A percentile compares a stretch with the other conserved stretches of the same genome.
These are phyloP conservation scores for Aspergillus nanangensis DNA, from an alignment of 495 filamentous ascomycete genomes.

Conservation along the genomic window DNA sequence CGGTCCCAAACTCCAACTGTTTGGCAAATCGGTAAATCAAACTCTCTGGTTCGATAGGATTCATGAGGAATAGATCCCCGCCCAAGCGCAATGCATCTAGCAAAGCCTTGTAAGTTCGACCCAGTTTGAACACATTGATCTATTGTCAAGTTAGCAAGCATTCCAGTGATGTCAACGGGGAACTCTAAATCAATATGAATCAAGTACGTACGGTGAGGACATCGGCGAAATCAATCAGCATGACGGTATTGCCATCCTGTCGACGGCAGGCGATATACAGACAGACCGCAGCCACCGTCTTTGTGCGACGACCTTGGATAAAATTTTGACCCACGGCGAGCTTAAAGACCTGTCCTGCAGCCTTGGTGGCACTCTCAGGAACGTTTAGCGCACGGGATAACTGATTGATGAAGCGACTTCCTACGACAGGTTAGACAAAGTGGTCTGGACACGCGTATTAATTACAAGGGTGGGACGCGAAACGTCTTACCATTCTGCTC, in stretches of 20 bases:
- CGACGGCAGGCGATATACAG: slow-evolving; percentile 81
- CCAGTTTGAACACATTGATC: slow-evolving; percentile 89
- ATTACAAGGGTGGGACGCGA: no score
- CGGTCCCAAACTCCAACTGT: slow-evolving; percentile 79
- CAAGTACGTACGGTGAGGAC: slow-evolving; percentile 52
- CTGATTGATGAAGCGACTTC: slow-evolving; percentile 47
- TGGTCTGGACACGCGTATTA: no score
- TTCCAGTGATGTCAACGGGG: background rate
- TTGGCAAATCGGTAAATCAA: slow-evolving; percentile 85
- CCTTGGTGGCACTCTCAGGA: slow-evolving; percentile 52
- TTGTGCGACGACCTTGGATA: slow-evolving; percentile 81
- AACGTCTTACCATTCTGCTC: slow-evolving; percentile 53
- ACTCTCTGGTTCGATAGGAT: slow-evolving; percentile 71
- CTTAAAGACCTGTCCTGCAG: slow-evolving; percentile 69
- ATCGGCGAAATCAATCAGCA: slow-evolving; percentile 96
- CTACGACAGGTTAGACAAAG: background rate
- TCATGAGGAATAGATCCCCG: slow-evolving; percentile 45
- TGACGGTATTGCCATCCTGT: slow-evolving; percentile 55
- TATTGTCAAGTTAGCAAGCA: slow-evolving; percentile 21
- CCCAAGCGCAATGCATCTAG: slow-evolving; percentile 57
- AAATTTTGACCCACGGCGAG: slow-evolving; percentile 72
- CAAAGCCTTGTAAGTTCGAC: slow-evolving; percentile 75
- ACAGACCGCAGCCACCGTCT: slow-evolving; percentile 77
- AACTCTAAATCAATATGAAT: no score
- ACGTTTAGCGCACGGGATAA: slow-evolving; percentile 51